Evolutionary conservation across 2,329 filamentous ascomycete genomes (phyloP).

Genomic region (Blumeria graminis): DNA sequence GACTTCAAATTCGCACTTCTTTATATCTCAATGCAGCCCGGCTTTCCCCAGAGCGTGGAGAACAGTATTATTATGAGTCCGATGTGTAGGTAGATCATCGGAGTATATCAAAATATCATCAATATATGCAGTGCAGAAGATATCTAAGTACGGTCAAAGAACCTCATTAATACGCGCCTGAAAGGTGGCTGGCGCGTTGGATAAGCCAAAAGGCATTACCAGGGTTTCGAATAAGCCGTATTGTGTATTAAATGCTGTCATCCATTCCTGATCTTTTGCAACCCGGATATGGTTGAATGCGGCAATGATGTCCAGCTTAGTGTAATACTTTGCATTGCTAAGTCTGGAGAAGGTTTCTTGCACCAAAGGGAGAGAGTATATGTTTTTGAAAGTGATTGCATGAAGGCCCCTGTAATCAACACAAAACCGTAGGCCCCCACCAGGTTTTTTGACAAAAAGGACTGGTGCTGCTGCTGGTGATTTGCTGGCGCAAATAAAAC

Average conservation of each 20-base stretch:
- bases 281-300: constrained; percentile 5
- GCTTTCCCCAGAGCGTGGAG: not conserved
- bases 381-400: not conserved
- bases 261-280: constrained; percentile 6
- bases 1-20: not conserved
- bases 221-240: constrained; percentile 1
- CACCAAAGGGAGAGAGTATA: not conserved
- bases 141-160: not conserved
- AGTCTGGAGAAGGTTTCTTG: not conserved
- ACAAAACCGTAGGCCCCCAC: not conserved
- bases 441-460: not conserved
- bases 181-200: not conserved
- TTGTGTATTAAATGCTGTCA: constrained; percentile 5
- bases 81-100: not conserved
- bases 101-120: not conserved
- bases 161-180: not conserved
- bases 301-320: constrained; percentile 3
- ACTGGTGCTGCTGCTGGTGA: not conserved
- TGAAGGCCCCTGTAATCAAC: not conserved
- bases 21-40: not conserved
- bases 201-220: not conserved
- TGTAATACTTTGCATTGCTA: not conserved
- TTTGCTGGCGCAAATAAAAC: not conserved
- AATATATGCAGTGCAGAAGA: not conserved
- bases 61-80: not conserved